A percentile compares a stretch with the other conserved stretches of the same genome.
Conservation (phyloP, 1,139 yeast species). For the Nakaseomyces sp. region DNA sequence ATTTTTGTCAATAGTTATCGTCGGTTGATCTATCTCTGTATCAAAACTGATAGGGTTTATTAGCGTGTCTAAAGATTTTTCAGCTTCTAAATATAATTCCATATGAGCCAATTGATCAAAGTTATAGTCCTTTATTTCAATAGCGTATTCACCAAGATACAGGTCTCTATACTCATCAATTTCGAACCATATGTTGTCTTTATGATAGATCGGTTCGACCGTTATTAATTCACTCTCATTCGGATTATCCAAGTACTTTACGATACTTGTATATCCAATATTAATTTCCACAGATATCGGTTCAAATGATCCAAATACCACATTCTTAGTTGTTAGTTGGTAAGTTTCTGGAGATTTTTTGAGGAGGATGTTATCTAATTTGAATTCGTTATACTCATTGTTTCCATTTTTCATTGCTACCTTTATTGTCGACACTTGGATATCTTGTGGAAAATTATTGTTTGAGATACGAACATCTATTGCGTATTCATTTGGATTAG, state of each 20-base stretch:
- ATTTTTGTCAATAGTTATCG: constrained; percentile 1
- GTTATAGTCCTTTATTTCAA: constrained; percentile 10
- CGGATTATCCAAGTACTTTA: constrained; percentile 16
- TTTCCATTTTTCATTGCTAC: constrained; percentile 15
- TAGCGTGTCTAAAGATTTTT: constrained; percentile 9
- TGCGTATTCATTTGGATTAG: constrained; percentile 18
- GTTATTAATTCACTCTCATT: constrained; percentile 12
- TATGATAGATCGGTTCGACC: constrained; percentile 14
- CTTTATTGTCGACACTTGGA: constrained; percentile 16
- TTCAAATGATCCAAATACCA: constrained; percentile 22
- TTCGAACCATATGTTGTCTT: constrained; percentile 14
- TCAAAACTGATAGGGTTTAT: constrained; percentile 15
- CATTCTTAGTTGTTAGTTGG: constrained; percentile 16
- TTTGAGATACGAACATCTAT: constrained; percentile 16
- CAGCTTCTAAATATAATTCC: constrained; percentile 9
- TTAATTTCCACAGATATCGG: constrained; percentile 19
- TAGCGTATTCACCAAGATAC: constrained; percentile 16
- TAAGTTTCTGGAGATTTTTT: constrained; percentile 8
- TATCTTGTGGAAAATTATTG: constrained; percentile 15
- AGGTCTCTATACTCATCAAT: constrained; percentile 15
- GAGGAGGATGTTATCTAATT: constrained; percentile 9
- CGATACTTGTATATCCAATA: constrained; percentile 23
- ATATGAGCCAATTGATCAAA: constrained; percentile 1
- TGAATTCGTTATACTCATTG: constrained; percentile 18
- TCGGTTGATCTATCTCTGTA: constrained; percentile 4